phyloP scores from a whole-genome alignment of 805 yeast species.

The Candida ficus region DNA sequence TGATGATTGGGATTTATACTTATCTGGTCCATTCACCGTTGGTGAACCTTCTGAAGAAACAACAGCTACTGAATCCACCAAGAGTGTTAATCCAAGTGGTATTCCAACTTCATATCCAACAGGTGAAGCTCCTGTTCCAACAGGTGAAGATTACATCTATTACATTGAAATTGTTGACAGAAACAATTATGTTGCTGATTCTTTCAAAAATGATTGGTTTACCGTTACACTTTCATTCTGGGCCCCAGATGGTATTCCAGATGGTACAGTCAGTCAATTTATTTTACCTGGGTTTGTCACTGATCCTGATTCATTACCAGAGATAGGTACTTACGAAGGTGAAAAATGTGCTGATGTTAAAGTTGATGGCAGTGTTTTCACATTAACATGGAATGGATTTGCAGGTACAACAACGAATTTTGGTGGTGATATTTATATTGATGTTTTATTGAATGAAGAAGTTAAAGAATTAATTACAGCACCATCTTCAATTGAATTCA shows the following conservation, averaged over 20 bases:
- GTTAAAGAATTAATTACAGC: not conserved
- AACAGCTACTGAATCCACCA: not conserved
- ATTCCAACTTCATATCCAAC: constrained; percentile 1
- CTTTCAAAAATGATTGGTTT: constrained; percentile 7
- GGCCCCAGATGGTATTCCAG: constrained; percentile 2
- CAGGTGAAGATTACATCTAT: constrained; percentile 7
- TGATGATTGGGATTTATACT: constrained; percentile 10
- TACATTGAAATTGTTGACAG: constrained; percentile 7
- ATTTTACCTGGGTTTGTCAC: constrained; percentile 6
- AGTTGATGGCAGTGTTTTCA: not conserved
- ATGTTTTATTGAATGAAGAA: constrained; percentile 4
- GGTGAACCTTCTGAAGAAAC: not conserved
- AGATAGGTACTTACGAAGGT: not conserved
- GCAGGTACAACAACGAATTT: constrained; percentile 1
- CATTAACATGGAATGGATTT: constrained; percentile 6
- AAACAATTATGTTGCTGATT: not conserved
- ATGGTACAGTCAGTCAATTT: constrained; percentile 8
- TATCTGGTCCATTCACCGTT: constrained; percentile 6
- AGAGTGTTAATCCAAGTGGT: not conserved
- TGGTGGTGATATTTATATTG: constrained; percentile 6
- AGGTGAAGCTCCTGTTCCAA: not conserved
- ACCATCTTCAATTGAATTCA: constrained; percentile 4
- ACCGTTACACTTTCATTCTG: constrained; percentile 2
- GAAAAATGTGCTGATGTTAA: not conserved
- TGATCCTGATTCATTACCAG: not conserved